phyloP scores from a whole-genome alignment of 352 stramenopile genomes.

The Globisporangium nunn region DNA sequence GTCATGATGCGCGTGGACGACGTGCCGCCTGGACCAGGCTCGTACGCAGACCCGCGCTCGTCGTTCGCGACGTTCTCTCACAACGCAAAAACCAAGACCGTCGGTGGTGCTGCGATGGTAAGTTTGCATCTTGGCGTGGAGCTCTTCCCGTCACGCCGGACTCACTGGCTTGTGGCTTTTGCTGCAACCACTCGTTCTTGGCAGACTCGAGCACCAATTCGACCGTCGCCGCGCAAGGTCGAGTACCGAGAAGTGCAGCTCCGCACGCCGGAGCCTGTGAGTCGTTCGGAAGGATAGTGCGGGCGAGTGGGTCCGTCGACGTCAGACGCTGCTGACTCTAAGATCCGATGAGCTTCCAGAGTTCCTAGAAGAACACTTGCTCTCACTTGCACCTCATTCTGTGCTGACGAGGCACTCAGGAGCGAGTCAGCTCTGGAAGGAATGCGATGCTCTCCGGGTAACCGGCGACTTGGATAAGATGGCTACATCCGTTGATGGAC shows the following conservation, averaged over 20 bases:
- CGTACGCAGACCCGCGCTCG: constrained; percentile 61
- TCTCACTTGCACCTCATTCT: too few species aligned
- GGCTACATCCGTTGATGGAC: too few species aligned
- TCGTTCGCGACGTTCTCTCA: constrained; percentile 71
- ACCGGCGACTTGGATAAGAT: too few species aligned
- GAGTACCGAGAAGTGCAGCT: constrained; percentile 13
- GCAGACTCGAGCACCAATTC: constrained; percentile 10
- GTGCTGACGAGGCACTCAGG: too few species aligned
- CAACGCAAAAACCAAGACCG: constrained; percentile 49
- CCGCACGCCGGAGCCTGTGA: constrained; percentile 9
- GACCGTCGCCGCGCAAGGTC: constrained; percentile 16
- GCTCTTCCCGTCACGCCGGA: neutral
- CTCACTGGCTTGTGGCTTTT: too few species aligned
- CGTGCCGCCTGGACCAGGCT: constrained; percentile 54
- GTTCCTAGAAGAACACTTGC: neutral
- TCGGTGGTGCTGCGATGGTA: constrained; percentile 9
- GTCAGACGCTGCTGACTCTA: neutral
- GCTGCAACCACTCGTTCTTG: neutral
- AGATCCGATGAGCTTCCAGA: neutral
- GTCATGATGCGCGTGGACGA: constrained; percentile 70
- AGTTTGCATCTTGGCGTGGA: neutral
- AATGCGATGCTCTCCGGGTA: too few species aligned
- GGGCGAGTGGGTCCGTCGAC: neutral
- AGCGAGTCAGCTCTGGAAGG: too few species aligned
- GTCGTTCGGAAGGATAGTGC: neutral